These are phyloP conservation scores for Neurospora sp. DNA, from an alignment of 495 filamentous ascomycete species.

Conservation along the genomic window DNA sequence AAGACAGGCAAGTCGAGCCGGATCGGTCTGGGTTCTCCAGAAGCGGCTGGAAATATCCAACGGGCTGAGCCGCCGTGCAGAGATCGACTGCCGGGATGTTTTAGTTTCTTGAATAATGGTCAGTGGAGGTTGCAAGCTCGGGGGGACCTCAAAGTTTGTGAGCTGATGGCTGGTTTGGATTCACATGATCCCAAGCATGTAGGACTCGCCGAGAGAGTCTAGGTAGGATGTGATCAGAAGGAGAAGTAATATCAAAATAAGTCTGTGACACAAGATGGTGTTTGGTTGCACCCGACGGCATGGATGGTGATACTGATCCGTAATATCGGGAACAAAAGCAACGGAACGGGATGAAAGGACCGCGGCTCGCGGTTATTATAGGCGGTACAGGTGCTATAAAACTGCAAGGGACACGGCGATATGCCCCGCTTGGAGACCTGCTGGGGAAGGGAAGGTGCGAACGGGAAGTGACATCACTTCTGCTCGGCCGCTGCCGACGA, in stretches of 20 bases:
- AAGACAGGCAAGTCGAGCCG: background rate
- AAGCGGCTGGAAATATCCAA: background rate
- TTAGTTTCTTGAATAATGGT: background rate
- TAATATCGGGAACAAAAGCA: background rate
- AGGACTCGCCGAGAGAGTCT: background rate
- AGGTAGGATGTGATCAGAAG: background rate
- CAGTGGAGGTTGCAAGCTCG: background rate
- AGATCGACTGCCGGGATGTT: background rate
- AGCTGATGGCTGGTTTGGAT: background rate
- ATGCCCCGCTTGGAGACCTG: background rate
- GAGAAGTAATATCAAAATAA: background rate
- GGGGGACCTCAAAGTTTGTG: background rate
- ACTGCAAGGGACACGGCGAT: background rate
- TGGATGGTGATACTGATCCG: background rate
- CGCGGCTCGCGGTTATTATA: background rate
- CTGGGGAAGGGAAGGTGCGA: background rate
- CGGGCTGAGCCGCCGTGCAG: background rate
- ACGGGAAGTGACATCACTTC: background rate
- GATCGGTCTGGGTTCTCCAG: background rate
- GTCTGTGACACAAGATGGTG: background rate
- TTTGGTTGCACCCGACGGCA: background rate
- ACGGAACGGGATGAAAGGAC: background rate
- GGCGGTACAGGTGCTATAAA: background rate
- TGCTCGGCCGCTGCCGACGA: background rate
- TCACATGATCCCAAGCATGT: background rate